These are phyloP conservation scores for Acidomyces sp. DNA, from an alignment of 495 filamentous ascomycete species.

Conservation along the genomic window DNA sequence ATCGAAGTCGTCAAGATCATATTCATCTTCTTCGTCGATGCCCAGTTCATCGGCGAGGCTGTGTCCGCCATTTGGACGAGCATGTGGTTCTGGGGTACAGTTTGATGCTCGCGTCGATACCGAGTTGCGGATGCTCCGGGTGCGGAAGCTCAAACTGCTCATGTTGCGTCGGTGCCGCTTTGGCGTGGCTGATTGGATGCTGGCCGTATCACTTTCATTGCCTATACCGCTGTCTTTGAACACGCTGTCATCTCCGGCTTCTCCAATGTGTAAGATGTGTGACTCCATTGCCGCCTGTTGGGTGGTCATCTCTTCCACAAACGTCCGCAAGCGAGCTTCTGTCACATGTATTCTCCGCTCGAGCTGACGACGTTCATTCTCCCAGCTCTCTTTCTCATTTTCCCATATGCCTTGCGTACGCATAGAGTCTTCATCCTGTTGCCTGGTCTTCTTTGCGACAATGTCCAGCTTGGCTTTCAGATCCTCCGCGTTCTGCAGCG, in stretches of 20 bases:
- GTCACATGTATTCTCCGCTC: conserved; percentile 78
- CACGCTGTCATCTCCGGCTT: conserved; percentile 40
- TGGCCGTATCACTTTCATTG: conserved; percentile 58
- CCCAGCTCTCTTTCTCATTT: conserved; percentile 69
- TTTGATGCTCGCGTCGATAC: conserved; percentile 1
- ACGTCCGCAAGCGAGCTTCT: conserved; percentile 68
- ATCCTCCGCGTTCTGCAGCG: conserved; percentile 59
- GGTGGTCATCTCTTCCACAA: conserved; percentile 72
- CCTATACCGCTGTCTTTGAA: conserved; percentile 34
- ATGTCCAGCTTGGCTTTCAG: conserved; percentile 66
- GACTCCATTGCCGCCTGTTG: conserved; percentile 45
- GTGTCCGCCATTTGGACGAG: conserved; percentile 50
- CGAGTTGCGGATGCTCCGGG: conserved; percentile 44
- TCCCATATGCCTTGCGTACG: conserved; percentile 64
- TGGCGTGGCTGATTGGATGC: conserved; percentile 53
- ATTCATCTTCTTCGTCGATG: conserved; percentile 64
- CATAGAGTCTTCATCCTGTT: conserved; percentile 71
- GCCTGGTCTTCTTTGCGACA: conserved; percentile 61
- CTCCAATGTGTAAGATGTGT: conserved; percentile 28
- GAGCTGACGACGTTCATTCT: conserved; percentile 61
- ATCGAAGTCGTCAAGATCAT: conserved; percentile 31
- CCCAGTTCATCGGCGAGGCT: conserved; percentile 84
- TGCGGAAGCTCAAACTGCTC: conserved; percentile 37
- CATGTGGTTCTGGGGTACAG: conserved; percentile 35
- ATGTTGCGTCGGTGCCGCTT: conserved; percentile 46